Conservation (phyloP, 2,329 filamentous ascomycete species). For the Epichloe brachyelytri region DNA sequence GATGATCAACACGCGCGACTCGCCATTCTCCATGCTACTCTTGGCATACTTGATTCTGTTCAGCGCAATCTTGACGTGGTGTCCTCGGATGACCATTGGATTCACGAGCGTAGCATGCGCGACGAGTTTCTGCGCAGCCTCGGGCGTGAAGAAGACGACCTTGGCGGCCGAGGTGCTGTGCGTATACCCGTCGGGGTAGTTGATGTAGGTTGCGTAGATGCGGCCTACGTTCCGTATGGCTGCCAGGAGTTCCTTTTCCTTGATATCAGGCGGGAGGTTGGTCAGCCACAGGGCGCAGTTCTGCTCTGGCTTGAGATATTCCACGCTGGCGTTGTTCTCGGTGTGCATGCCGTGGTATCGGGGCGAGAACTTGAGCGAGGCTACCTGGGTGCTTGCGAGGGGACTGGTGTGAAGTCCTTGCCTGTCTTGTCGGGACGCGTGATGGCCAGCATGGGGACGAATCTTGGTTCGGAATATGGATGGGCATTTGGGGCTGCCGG, state of each 20-base stretch:
- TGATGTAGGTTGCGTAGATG: constrained; percentile 39
- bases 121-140: constrained; percentile 22
- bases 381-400: background rate
- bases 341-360: constrained; percentile 25
- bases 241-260: constrained; percentile 29
- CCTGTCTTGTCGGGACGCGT: constrained; percentile 8
- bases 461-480: background rate
- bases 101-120: constrained; percentile 9
- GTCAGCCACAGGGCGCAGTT: constrained; percentile 43
- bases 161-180: constrained; percentile 32
- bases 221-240: constrained; percentile 34
- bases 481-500: background rate
- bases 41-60: constrained; percentile 35
- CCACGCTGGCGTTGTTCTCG: constrained; percentile 21
- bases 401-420: constrained; percentile 3
- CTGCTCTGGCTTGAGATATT: constrained; percentile 16
- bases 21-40: constrained; percentile 14
- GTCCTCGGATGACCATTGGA: constrained; percentile 24
- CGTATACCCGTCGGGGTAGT: constrained; percentile 26
- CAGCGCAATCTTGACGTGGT: constrained; percentile 25
- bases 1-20: constrained; percentile 38
- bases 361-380: constrained; percentile 16
- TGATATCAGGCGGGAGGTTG: constrained; percentile 32
- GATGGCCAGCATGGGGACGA: constrained; percentile 13
- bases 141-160: constrained; percentile 34